Evolutionary conservation across 1,284 basidiomycete species (phyloP).

Genomic region (Schizophyllum commune): DNA sequence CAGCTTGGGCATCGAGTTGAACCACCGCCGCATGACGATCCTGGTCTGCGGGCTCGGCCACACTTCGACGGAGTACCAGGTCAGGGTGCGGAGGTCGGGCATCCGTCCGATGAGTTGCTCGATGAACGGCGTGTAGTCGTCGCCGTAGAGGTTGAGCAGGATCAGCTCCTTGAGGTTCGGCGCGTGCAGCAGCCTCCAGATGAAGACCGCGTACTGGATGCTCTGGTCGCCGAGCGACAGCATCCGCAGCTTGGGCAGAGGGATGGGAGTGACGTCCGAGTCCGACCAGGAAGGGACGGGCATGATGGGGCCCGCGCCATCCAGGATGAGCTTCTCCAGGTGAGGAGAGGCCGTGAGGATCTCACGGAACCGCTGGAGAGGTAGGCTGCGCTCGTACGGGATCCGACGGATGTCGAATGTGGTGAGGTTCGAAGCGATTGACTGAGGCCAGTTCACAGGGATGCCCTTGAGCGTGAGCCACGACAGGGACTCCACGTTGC

Average conservation of each 20-base stretch:
- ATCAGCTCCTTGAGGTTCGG: conserved; percentile 45
- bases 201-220: conserved; percentile 31
- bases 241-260: conserved; percentile 35
- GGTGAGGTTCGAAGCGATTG: conserved; percentile 40
- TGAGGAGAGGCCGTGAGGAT: conserved; percentile 39
- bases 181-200: conserved; percentile 36
- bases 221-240: conserved; percentile 45
- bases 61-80: conserved; percentile 35
- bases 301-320: conserved; percentile 46
- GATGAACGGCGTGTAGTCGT: conserved; percentile 41
- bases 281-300: conserved; percentile 11
- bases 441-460: conserved; percentile 42
- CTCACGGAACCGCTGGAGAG: conserved; percentile 35
- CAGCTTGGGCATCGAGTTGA: conserved; percentile 13
- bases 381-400: conserved; percentile 38
- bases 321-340: conserved; percentile 43
- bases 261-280: conserved; percentile 26
- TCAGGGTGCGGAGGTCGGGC: conserved; percentile 37
- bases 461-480: conserved; percentile 46
- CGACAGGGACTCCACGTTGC: conserved; percentile 25
- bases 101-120: neutral
- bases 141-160: conserved; percentile 36
- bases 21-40: conserved; percentile 2
- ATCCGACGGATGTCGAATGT: conserved; percentile 53
- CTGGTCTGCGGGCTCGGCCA: conserved; percentile 7